Conservation (phyloP, 164 flowering plant species). For the Annona cherimola region DNA sequence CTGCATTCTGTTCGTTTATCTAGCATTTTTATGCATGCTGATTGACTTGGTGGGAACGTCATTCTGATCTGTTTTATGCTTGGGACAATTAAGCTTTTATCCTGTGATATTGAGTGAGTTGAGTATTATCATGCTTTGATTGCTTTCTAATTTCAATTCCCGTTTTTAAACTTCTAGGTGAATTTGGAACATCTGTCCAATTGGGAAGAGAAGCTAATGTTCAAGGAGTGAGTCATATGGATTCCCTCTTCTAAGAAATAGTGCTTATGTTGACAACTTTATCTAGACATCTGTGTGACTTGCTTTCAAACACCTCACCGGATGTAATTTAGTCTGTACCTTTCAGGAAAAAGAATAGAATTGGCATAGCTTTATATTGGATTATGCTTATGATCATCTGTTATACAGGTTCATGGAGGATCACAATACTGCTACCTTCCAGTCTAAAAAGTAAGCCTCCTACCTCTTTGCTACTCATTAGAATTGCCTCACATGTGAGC, state of each 20-base stretch:
- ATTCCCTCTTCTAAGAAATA: not conserved
- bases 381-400: not conserved
- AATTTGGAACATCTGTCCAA: conserved; percentile 82
- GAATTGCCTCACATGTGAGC: not conserved
- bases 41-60: not conserved
- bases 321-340: too few relatives aligned
- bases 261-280: too few relatives aligned
- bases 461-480: not conserved
- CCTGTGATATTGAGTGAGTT: not conserved
- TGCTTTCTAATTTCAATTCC: conserved; percentile 3
- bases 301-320: too few relatives aligned
- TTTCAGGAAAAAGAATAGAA: not conserved
- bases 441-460: conserved; percentile 84
- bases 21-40: not conserved
- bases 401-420: conserved; percentile 95
- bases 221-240: conserved; percentile 58
- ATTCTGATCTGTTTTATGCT: not conserved
- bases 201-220: conserved; percentile 97
- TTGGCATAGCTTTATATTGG: not conserved
- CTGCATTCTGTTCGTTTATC: not conserved
- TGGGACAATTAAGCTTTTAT: not conserved
- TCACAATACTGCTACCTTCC: conserved; percentile 95
- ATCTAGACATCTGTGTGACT: too few relatives aligned
- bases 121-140: not conserved
- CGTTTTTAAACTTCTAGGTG: conserved; percentile 41